Conservation (phyloP, 2,329 filamentous ascomycete genomes). For the Neodidymelliopsis sp. region DNA sequence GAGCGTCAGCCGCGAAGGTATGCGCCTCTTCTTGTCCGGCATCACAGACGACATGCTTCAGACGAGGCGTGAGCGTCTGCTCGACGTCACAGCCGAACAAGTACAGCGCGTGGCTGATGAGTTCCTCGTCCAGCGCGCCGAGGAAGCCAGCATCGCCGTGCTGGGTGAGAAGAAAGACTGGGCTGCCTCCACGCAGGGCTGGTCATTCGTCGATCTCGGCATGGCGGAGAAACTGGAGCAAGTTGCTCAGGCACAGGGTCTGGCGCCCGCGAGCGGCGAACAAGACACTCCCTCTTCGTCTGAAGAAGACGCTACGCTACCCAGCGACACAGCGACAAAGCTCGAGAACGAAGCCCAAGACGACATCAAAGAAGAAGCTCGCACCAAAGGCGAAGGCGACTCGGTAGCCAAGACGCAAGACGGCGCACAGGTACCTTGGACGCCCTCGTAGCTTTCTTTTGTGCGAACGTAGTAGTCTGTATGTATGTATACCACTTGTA, state of each 20-base stretch:
- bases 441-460: background rate
- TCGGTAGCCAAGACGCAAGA: background rate
- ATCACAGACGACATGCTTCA: slow-evolving; percentile 91
- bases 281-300: background rate
- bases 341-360: background rate
- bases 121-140: slow-evolving; percentile 75
- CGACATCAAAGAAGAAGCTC: background rate
- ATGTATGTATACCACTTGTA: too few relatives aligned
- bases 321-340: too few relatives aligned
- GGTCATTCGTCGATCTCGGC: slow-evolving; percentile 78
- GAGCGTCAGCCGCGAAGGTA: slow-evolving; percentile 86
- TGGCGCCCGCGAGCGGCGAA: slow-evolving; percentile 5
- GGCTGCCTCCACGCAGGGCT: slow-evolving; percentile 68
- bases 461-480: background rate
- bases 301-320: too few relatives aligned
- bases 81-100: slow-evolving; percentile 84
- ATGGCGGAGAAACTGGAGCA: slow-evolving; percentile 55
- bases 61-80: slow-evolving; percentile 78
- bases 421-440: background rate
- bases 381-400: background rate
- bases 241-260: slow-evolving; percentile 22
- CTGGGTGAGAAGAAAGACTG: slow-evolving; percentile 85
- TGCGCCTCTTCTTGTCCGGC: slow-evolving; percentile 83
- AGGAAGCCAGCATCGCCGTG: slow-evolving; percentile 72
- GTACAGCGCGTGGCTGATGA: slow-evolving; percentile 82